A percentile compares a stretch with the other conserved stretches of the same genome.
These are phyloP conservation scores for Rhizophora apiculata DNA, from an alignment of 345 rosid genomes.

Conservation along the genomic window DNA sequence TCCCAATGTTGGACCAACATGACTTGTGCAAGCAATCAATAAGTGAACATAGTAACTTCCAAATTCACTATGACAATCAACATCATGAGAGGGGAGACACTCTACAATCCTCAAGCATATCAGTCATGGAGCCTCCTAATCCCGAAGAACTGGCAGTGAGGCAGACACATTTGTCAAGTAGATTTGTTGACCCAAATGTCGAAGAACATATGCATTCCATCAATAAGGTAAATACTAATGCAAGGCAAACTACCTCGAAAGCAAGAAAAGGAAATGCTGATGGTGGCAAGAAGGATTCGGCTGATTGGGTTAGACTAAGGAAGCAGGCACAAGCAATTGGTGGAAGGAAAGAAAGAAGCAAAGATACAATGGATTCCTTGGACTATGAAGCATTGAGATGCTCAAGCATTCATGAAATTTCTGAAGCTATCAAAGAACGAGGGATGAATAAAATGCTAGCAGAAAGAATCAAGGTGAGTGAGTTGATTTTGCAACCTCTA, in stretches of 20 bases:
- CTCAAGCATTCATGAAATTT: conserved; percentile 48
- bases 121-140: conserved; percentile 24
- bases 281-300: conserved; percentile 37
- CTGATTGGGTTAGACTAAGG: conserved; percentile 81
- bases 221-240: conserved; percentile 26
- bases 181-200: conserved; percentile 31
- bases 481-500: too few relatives aligned
- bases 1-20: conserved; percentile 13
- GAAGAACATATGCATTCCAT: conserved; percentile 30
- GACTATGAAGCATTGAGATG: conserved; percentile 82
- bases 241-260: conserved; percentile 32
- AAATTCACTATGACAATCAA: neutral
- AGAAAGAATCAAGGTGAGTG: conserved; percentile 72
- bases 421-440: conserved; percentile 68
- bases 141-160: conserved; percentile 23
- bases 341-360: conserved; percentile 45
- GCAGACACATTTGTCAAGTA: conserved; percentile 25
- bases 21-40: conserved; percentile 22
- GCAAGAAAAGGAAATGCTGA: conserved; percentile 47
- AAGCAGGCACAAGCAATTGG: conserved; percentile 41
- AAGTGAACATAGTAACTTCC: conserved; percentile 28
- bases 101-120: conserved; percentile 21
- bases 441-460: conserved; percentile 98
- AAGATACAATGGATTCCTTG: conserved; percentile 63
- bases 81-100: too few relatives aligned